Evolutionary conservation across 331 rosid genomes (phyloP), one percentile per base, ranked within the genome.

Genomic region (Malus hybrid): DNA sequence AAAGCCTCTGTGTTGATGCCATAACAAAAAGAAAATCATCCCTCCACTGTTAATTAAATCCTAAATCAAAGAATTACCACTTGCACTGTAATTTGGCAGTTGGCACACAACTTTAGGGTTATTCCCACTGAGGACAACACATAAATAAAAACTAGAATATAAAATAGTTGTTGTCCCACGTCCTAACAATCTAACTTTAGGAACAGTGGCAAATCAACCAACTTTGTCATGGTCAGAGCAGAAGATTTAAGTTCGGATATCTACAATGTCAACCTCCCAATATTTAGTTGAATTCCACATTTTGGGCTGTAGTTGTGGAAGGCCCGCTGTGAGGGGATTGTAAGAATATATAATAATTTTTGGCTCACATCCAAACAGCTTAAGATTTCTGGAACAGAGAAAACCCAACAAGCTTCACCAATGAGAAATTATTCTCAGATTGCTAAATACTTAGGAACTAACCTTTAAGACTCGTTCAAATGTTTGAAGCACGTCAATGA

Each of bases 391-490:
- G 5, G 18, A 16, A 65, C 6, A 10, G 15, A 33, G 70, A 32
- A 16, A 16, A 66, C 2, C 48, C 52, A 9, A 65, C 50, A 66
- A 18, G n/a, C 52, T 66, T 65, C 42, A 66, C 13, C 10, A n/a
- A 66, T 66, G 52, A 59, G 56, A 36, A 56, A 36, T 8, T 34
- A 60, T 27, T 61, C 29, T 22, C 60, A 70, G 60, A 72, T 22
- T 16, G 14, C 55, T 12, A 29, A 62, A 46, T 16, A 24, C 64
- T 62, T 33, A 73, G 46, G 64, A 73, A 67, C 85, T 74, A 73
- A 92, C 99, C 99, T 89, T 92, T 65, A 90, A 80, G 69, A 81
- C 88, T 74, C 63, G 85, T 56, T 86, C 87, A 85, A 87, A 95
- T 76, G 93, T 88, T 85, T 86, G 93, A 73, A 95, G 93, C 80